Base-by-base conservation (phyloP, 1,139 yeast genomes). In the Pichia terricola region DNA sequence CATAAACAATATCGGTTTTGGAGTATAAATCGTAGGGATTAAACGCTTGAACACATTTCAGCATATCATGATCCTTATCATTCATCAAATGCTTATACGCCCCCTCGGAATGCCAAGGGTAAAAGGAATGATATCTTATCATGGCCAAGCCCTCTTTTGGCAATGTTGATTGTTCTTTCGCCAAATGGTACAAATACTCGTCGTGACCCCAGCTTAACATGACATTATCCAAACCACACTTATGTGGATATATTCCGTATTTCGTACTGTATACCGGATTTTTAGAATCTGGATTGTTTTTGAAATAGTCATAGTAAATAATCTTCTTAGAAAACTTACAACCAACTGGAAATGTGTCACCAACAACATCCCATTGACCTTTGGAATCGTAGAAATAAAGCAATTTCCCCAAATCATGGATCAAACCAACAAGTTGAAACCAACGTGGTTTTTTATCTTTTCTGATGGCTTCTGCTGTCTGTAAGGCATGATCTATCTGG, bases 301-400 rank as follows among this genome's bases (percentile, higher is more conserved):
- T 68, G 59, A 81, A 81, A 50, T 73, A 76, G 34, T 78, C 81
- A 37, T 80, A 72, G 49, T 73, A 79, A 27, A 81, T 80, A 42
- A 77, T 79, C 50, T 73, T 69, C 46, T 71, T 72, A 58, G 77
- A 79, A 53, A 72, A 80, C 49, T 71, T 71, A 59, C 87, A 81
- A 2, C 88, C 88, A 30, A 81, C 85, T 0, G 87, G 85, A 56
- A 81, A 81, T 0, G 88, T 81, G 55, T 81, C 88, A 5, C 88
- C 88, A 26, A 81, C 88, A n/a, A 81, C 88, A 55, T 80, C 87
- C 88, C 88, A 81, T 57, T 81, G 87, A 7, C 87, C 87, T 53
- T 74, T 69, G 28, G 86, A 79, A 54, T 79, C 87, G 54, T 74
- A 81, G 52, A 81, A 81, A 57, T 81, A 81, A 28, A 81, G 65